A percentile compares a stretch with the other conserved stretches of the same genome.
These are phyloP conservation scores for Boletus sensibilis DNA, from an alignment of 768 basidiomycete species.

Conservation along the genomic window DNA sequence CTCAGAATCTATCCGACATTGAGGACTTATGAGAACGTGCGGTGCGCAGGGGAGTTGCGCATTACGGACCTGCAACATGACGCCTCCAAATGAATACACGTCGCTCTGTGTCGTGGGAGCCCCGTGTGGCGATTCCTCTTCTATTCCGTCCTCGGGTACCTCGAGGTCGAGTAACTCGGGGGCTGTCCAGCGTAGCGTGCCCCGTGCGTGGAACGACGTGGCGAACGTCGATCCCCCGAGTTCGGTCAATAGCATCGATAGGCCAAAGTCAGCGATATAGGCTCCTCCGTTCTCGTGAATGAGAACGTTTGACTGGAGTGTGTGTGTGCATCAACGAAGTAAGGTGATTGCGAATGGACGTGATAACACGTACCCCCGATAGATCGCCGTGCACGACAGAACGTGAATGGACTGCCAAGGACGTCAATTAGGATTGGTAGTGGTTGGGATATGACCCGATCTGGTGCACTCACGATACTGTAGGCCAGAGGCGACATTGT, in stretches of 20 bases:
- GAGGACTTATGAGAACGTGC: background rate
- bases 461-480: slow-evolving; percentile 9
- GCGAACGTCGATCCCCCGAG: slow-evolving; percentile 12
- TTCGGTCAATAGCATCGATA: slow-evolving; percentile 21
- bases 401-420: slow-evolving; percentile 13
- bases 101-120: slow-evolving; percentile 5
- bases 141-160: background rate
- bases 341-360: background rate
- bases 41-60: too few species aligned
- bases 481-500: slow-evolving; percentile 11
- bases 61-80: slow-evolving; percentile 19
- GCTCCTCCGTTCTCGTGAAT: slow-evolving; percentile 36
- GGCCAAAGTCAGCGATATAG: slow-evolving; percentile 46
- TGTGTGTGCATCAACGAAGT: background rate
- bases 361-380: slow-evolving; percentile 12
- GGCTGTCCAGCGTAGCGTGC: slow-evolving; percentile 14
- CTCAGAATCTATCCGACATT: slow-evolving; percentile 2
- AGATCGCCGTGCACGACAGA: slow-evolving; percentile 22
- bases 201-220: slow-evolving; percentile 19
- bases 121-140: background rate
- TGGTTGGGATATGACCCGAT: too few species aligned
- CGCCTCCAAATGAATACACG: slow-evolving; percentile 21
- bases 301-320: slow-evolving; percentile 42
- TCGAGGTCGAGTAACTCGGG: slow-evolving; percentile 16
- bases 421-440: background rate